A percentile compares a stretch with the other conserved stretches of the same genome.
phyloP scores from a whole-genome alignment of 495 filamentous ascomycete genomes.

The Neurospora sp. region DNA sequence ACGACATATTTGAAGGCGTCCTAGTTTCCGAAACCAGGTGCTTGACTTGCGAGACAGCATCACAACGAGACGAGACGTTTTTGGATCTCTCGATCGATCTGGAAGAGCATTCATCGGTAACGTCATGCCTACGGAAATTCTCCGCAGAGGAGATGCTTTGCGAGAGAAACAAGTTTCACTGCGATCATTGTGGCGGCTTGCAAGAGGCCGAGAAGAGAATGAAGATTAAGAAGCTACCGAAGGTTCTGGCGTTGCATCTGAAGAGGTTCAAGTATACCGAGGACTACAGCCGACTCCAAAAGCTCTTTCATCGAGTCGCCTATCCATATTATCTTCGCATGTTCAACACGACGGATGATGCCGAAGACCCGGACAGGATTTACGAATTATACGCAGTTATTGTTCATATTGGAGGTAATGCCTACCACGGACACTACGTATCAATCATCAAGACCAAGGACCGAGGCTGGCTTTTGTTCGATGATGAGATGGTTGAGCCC shows the following conservation, averaged over 20 bases:
- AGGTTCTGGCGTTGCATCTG: constrained; percentile 82
- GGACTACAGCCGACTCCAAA: constrained; percentile 84
- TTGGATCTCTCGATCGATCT: constrained; percentile 93
- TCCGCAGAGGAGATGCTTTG: constrained; percentile 98
- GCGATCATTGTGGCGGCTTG: constrained; percentile 89
- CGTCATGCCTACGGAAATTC: constrained; percentile 88
- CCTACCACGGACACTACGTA: constrained; percentile 96
- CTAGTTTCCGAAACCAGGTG: constrained; percentile 95
- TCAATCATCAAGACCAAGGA: constrained; percentile 97
- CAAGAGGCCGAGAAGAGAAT: constrained; percentile 98
- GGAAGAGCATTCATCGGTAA: constrained; percentile 92
- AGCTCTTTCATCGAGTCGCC: constrained; percentile 92
- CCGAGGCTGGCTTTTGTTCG: constrained; percentile 89
- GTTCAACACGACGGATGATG: constrained; percentile 97
- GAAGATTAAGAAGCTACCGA: constrained; percentile 94
- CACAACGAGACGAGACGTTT: constrained; percentile 90
- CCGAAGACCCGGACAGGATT: constrained; percentile 84
- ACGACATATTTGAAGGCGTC: constrained; percentile 91
- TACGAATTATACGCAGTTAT: constrained; percentile 98
- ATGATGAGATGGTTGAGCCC: constrained; percentile 97
- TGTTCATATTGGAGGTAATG: constrained; percentile 97
- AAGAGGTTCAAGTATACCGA: constrained; percentile 98
- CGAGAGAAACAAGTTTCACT: constrained; percentile 97
- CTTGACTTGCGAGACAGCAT: constrained; percentile 90
- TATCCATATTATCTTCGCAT: constrained; percentile 93